Base-by-base conservation (phyloP, 2,329 filamentous ascomycete species). In the Chaetomium sp. region DNA sequence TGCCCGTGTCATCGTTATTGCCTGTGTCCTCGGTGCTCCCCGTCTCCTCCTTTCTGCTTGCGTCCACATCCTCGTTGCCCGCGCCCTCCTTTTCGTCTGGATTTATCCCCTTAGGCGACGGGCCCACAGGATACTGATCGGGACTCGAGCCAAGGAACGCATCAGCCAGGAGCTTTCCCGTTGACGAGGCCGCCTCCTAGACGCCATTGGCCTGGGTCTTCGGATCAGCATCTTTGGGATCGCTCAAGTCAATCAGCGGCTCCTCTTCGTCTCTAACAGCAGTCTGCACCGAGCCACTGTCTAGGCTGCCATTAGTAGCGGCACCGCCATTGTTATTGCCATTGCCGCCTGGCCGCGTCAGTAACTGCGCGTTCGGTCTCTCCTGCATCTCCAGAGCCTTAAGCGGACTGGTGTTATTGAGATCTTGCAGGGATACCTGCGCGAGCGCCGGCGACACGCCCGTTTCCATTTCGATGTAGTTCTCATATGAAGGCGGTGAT, bases 371-470 rank as follows among this genome's bases (percentile, higher is more conserved):
- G 16, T 60, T 50, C 4, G 57, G 59, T 3, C 65, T 60, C 38
- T 68, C 62, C 50, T 69, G 69, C 69, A 70, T 70, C 63, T 70
- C 69, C 16, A 31, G 64, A 10, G 47, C 31, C 54, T 50, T 65
- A 1, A 47, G 25, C 7, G 59, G 47, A 25, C 57, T 63, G 42
- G 12, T 50, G 55, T 35, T 59, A 29, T 56, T 66, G 2, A 35
- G 6, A 31, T 66, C 65, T 29, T 67, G 64, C 31, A 70, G 58
- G 27, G 67, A 64, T 27, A 69, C 68, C 23, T 63, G 62, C 12
- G 60, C 65, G 23, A 69, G 57, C 6, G 56, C 49, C 13, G 59
- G 54, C 9, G 56, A 50, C 23, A 59, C 50, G 8, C 49, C 54
- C 23, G 53, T 27, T 21, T 61, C 60, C 62, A 65, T 57, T 31